phyloP scores from a whole-genome alignment of 2,329 filamentous ascomycete species.

The Aspergillus viridinutans region DNA sequence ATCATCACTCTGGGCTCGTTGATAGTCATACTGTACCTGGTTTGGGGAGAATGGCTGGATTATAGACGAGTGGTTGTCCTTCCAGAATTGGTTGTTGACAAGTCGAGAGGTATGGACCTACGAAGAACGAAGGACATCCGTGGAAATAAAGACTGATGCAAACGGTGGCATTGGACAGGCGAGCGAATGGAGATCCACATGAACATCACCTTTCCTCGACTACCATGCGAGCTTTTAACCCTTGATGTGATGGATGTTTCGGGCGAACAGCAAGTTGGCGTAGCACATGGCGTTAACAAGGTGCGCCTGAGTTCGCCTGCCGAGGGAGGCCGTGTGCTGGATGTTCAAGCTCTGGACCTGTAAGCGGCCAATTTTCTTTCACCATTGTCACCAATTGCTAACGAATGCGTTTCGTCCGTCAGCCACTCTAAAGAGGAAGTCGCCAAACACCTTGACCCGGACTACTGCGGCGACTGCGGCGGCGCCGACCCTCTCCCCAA shows the following conservation, averaged over 20 bases:
- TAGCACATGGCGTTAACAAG: constrained; percentile 89
- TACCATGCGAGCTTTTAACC: constrained; percentile 92
- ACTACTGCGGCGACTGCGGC: constrained; percentile 92
- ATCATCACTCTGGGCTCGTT: constrained; percentile 91
- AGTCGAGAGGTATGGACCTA: constrained; percentile 69
- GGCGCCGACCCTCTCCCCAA: constrained; percentile 70
- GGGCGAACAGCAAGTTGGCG: constrained; percentile 90
- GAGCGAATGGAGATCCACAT: constrained; percentile 99
- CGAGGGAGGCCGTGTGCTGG: constrained; percentile 73
- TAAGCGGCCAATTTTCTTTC: constrained; percentile 39
- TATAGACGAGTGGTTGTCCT: constrained; percentile 82
- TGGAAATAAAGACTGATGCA: constrained; percentile 5
- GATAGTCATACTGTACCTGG: constrained; percentile 79
- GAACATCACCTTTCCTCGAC: constrained; percentile 89
- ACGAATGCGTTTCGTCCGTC: not conserved
- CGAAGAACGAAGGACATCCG: no score
- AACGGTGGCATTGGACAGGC: constrained; percentile 47
- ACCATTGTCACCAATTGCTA: constrained; percentile 6
- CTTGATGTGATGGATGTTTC: constrained; percentile 99
- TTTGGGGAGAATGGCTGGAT: constrained; percentile 94
- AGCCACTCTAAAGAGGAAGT: constrained; percentile 65
- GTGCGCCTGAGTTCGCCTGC: constrained; percentile 69
- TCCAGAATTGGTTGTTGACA: constrained; percentile 93
- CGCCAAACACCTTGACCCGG: constrained; percentile 75
- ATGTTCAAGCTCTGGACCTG: constrained; percentile 65